Base-by-base conservation (phyloP, 2,329 filamentous ascomycete genomes). In the Aspergillus oerlinghausenensis region DNA sequence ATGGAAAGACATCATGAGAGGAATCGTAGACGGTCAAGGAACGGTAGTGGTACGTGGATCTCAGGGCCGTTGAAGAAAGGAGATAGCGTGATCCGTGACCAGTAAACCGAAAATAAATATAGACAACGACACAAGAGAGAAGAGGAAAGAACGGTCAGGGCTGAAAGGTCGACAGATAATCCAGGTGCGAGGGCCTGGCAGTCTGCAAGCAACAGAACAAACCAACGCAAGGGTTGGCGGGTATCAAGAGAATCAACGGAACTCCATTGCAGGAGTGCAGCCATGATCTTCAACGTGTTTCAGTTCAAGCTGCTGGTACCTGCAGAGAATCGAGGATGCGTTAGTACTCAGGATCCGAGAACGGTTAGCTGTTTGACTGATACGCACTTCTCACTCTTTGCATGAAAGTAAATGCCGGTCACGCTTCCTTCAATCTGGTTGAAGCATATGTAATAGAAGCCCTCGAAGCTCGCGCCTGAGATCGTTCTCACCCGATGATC, bases 391-490 rank as follows among this genome's bases (percentile, higher is more conserved):
- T 97, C 93, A 77, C 92, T 97, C 79, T 96, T 96, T 11, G 90
- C 89, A 77, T 99, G 94, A 73, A 96, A 99, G 76, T 99, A 99
- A 57, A 97, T 96, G 19, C 94, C 94, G 69, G 86, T 92, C 43
- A 99, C 89, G 61, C 84, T 87, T 7, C 93, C 94, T 61, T 87
- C 84, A 50, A 91, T 79, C 75, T 97, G 93, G 73, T 97, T 96
- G 79, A 97, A 97, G 77, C 92, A 97, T 64, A 99, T 97, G 70
- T 99, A 99, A 73, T 97, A 99, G 72, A 99, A 99, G 0, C 94
- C 94, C 70, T 99, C 94, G 59, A 97, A 99, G 69, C 93, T 97
- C 7, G 94, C 94, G 19, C 94, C 94, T 35, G 86, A 89, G 60
- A 99, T 96, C 10, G 90, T 95, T 59, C 88, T 84, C 21, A 97